These are phyloP conservation scores for Echites panduratus DNA, from an alignment of 257 asterid genomes.

Conservation along the genomic window DNA sequence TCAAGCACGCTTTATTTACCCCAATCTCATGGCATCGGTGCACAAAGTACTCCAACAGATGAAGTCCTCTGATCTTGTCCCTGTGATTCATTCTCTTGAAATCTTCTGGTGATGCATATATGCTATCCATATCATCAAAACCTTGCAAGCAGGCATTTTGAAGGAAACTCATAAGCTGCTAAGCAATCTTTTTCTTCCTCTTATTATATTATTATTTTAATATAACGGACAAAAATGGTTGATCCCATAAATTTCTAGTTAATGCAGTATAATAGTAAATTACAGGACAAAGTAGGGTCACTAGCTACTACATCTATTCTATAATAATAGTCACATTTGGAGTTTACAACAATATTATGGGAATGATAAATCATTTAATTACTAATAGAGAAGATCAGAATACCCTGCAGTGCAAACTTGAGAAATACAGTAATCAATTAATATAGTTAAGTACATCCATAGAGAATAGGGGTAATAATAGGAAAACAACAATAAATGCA, in stretches of 20 bases:
- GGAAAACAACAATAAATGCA: too few species aligned
- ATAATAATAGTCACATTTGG: too few species aligned
- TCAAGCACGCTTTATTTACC: conserved; percentile 32
- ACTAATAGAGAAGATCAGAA: too few species aligned
- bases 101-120: conserved; percentile 70
- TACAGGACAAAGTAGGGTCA: neutral
- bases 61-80: conserved; percentile 58
- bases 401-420: too few species aligned
- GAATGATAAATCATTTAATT: too few species aligned
- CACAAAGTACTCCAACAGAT: conserved; percentile 82
- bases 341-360: too few species aligned
- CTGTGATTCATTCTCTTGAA: conserved; percentile 48
- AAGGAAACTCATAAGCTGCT: conserved; percentile 6
- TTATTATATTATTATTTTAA: too few species aligned
- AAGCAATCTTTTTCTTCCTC: too few species aligned
- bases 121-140: conserved; percentile 74
- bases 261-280: neutral
- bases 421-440: too few species aligned
- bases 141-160: conserved; percentile 32
- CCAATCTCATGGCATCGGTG: conserved; percentile 70
- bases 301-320: neutral
- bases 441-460: too few species aligned
- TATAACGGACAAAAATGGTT: neutral
- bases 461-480: too few species aligned
- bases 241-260: neutral